Evolutionary conservation across 1,139 yeast genomes (phyloP).

Genomic region (Sugiyamaella xylanicola): DNA sequence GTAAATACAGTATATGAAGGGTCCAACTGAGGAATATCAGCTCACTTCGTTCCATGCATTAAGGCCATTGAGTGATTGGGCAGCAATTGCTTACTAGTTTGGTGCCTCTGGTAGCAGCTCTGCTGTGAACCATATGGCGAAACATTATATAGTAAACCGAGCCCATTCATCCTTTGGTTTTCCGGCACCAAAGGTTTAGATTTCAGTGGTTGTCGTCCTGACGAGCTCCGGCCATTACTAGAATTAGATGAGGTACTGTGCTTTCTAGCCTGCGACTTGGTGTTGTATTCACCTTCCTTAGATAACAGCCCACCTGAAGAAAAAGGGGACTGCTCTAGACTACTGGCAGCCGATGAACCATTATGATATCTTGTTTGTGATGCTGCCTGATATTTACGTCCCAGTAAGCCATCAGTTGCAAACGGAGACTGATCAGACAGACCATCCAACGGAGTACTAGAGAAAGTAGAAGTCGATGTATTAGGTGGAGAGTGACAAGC

Average conservation of each 20-base stretch:
- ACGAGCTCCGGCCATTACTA: neutral
- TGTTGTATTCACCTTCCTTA: neutral
- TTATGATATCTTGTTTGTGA: neutral
- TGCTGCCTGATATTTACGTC: neutral
- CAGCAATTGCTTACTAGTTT: neutral
- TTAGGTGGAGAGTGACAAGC: slow-evolving; percentile 15
- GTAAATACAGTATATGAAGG: no score
- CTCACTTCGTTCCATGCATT: slow-evolving; percentile 10
- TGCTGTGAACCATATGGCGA: neutral
- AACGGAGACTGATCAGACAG: slow-evolving; percentile 3
- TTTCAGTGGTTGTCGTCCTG: slow-evolving; percentile 2
- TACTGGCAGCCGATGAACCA: neutral
- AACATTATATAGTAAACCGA: neutral
- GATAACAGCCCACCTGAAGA: neutral
- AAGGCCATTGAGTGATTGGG: slow-evolving; percentile 20
- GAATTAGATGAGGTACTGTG: neutral
- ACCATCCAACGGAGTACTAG: neutral
- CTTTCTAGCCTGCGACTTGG: neutral
- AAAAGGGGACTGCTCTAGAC: neutral
- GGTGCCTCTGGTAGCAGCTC: slow-evolving; percentile 4
- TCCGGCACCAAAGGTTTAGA: neutral
- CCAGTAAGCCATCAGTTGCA: slow-evolving; percentile 4
- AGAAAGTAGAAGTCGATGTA: slow-evolving; percentile 15
- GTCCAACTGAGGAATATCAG: no score
- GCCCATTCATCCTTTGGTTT: neutral